A percentile compares a stretch with the other conserved stretches of the same genome.
Evolutionary conservation across 1,284 basidiomycete genomes (phyloP).

Genomic region (Irpex rosettiformis): DNA sequence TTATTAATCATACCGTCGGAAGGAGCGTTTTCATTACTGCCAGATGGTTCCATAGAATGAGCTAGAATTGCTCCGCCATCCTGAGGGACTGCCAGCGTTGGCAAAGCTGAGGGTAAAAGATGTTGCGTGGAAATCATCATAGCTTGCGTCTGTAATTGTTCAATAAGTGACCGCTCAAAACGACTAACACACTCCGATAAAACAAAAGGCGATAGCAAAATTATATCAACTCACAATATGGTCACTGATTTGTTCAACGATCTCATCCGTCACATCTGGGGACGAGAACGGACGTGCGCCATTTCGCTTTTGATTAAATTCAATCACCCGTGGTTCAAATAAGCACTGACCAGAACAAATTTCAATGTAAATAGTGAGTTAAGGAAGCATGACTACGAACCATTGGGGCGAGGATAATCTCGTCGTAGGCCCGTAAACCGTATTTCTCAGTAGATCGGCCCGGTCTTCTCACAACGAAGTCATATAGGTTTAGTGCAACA

Average conservation of each 20-base stretch:
- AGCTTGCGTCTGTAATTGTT: constrained; percentile 60
- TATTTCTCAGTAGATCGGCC: constrained; percentile 83
- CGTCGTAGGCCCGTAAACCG: constrained; percentile 89
- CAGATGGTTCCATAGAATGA: not conserved
- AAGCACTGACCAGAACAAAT: constrained; percentile 57
- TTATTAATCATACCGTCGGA: not conserved
- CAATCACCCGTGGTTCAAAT: constrained; percentile 90
- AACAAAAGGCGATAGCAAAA: not conserved
- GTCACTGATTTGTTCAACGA: constrained; percentile 61
- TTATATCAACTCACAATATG: constrained; percentile 47
- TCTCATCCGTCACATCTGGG: constrained; percentile 68
- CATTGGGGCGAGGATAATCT: constrained; percentile 94
- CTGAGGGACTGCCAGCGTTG: constrained; percentile 14
- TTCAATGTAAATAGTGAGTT: not conserved
- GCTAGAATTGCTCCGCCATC: constrained; percentile 8
- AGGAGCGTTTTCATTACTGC: not conserved
- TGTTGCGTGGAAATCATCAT: constrained; percentile 88
- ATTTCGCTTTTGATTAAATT: constrained; percentile 77
- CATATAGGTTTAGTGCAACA: constrained; percentile 85
- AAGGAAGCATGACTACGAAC: constrained; percentile 36
- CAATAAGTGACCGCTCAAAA: not conserved
- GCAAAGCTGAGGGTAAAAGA: constrained; percentile 47
- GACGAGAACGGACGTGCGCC: constrained; percentile 44
- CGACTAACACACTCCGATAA: constrained; percentile 2
- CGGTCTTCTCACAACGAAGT: constrained; percentile 83